Conservation (phyloP, 2,329 filamentous ascomycete species). For the Fusarium sp. region DNA sequence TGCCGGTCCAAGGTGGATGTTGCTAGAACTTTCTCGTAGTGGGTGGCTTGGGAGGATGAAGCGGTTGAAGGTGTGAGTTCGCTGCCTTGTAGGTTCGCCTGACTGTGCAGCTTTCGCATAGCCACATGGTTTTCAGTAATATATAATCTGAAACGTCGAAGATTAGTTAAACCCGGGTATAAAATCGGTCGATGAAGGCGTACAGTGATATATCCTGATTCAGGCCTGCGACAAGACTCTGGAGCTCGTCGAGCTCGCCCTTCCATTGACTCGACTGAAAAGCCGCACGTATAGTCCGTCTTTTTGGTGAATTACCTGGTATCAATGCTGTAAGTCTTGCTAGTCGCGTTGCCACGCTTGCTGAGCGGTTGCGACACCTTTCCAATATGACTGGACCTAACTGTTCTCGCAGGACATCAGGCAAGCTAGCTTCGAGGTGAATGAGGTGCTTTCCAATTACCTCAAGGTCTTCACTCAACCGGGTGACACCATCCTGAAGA, state of each 20-base stretch:
- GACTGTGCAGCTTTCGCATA: neutral
- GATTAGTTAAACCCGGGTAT: neutral
- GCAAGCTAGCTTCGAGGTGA: neutral
- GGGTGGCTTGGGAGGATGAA: neutral
- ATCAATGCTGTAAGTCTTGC: neutral
- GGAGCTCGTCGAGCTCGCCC: neutral
- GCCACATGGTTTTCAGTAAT: neutral
- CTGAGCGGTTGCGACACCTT: conserved; percentile 5
- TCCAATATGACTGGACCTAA: conserved; percentile 19
- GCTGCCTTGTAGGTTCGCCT: accelerated
- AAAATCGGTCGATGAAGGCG: accelerated
- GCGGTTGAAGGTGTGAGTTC: neutral
- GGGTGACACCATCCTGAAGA: neutral
- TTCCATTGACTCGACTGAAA: conserved; percentile 21
- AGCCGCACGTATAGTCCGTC: neutral
- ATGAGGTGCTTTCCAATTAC: neutral
- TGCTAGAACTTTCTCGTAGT: accelerated
- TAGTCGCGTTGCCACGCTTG: neutral
- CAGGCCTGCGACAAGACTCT: neutral
- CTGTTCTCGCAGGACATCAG: neutral
- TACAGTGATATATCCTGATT: conserved; percentile 13
- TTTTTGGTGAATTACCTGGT: neutral
- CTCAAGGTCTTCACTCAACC: conserved; percentile 1
- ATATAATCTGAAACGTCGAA: neutral
- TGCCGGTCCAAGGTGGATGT: neutral